These are phyloP conservation scores for Xylaria hypoxylon DNA, from an alignment of 2,329 filamentous ascomycete genomes.

Conservation along the genomic window DNA sequence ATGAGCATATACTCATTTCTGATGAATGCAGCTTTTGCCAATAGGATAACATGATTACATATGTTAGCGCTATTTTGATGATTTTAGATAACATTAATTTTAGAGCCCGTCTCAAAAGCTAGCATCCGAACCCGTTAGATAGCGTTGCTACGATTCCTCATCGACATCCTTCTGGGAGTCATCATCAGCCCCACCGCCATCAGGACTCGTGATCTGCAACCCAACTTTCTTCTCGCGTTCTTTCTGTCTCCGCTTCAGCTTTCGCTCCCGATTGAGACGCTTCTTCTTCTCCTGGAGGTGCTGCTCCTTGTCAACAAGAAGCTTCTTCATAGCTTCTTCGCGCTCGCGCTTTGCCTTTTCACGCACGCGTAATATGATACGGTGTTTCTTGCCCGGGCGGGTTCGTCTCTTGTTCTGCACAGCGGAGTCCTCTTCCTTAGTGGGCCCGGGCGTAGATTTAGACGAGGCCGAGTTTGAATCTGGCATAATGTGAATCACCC, in stretches of 20 bases:
- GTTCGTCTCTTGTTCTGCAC: slow-evolving; percentile 49
- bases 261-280: slow-evolving; percentile 69
- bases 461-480: slow-evolving; percentile 43
- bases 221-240: slow-evolving; percentile 65
- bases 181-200: slow-evolving; percentile 26
- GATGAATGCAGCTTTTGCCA: not conserved
- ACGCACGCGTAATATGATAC: slow-evolving; percentile 63
- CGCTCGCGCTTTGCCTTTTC: slow-evolving; percentile 57
- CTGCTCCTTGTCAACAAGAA: slow-evolving; percentile 64
- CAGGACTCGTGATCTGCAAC: slow-evolving; percentile 45
- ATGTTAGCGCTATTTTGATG: not conserved
- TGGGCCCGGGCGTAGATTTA: not conserved
- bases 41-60: slow-evolving; percentile 1
- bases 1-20: slow-evolving; percentile 6
- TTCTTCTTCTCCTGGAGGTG: slow-evolving; percentile 71
- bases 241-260: slow-evolving; percentile 69
- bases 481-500: slow-evolving; percentile 60
- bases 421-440: slow-evolving; percentile 26
- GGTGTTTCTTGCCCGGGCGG: slow-evolving; percentile 67
- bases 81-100: not conserved
- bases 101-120: not conserved
- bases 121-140: not conserved
- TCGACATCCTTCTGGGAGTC: slow-evolving; percentile 8
- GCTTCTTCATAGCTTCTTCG: slow-evolving; percentile 55
- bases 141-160: not conserved